Percentiles rank a stretch among this genome's conserved stretches.
Evolutionary conservation across 345 rosid species (phyloP).

Genomic region (Garcia nutans): DNA sequence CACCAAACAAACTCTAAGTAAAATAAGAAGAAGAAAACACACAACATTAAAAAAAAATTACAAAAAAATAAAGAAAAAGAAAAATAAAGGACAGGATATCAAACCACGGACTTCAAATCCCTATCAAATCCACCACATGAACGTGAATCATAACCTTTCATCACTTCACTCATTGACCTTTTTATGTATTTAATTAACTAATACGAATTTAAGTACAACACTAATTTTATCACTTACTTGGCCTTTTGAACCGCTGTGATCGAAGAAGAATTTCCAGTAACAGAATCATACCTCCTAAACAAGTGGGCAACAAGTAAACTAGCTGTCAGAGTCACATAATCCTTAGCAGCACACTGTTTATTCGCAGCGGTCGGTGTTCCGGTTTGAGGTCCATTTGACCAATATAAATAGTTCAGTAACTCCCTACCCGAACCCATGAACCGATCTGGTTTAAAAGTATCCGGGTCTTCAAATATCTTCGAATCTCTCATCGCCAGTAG

Average conservation of each 20-base stretch:
- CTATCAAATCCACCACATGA: too few species aligned
- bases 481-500: slow-evolving; percentile 65
- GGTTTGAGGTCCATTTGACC: slow-evolving; percentile 95
- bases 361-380: slow-evolving; percentile 56
- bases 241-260: slow-evolving; percentile 61
- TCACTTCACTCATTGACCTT: too few species aligned
- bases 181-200: too few species aligned
- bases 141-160: too few species aligned
- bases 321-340: slow-evolving; percentile 54
- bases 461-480: slow-evolving; percentile 64
- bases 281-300: slow-evolving; percentile 59
- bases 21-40: too few species aligned
- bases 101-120: too few species aligned
- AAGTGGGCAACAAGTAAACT: slow-evolving; percentile 54
- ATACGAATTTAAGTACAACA: not conserved
- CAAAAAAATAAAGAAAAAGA: too few species aligned
- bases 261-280: slow-evolving; percentile 39
- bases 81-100: too few species aligned
- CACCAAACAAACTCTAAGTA: too few species aligned
- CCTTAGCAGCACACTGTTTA: slow-evolving; percentile 85
- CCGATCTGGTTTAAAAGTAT: slow-evolving; percentile 64
- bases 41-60: too few species aligned
- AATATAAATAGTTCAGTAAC: slow-evolving; percentile 54
- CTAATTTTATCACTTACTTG: slow-evolving; percentile 9
- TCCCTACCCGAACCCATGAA: slow-evolving; percentile 48